Conservation (phyloP, 805 yeast genomes). For the Ogataea paraovalis region DNA sequence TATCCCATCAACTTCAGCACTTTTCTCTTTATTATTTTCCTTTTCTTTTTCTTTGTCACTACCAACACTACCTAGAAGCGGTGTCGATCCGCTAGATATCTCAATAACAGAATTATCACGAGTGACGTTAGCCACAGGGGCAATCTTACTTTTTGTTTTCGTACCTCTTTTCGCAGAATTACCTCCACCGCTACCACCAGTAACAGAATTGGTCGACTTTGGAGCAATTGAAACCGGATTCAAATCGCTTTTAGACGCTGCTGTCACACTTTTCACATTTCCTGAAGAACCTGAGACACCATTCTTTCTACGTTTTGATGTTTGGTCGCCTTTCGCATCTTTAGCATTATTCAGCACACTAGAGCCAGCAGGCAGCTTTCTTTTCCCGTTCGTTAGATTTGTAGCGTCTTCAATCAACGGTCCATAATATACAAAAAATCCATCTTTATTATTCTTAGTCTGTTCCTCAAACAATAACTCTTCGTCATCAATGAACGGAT, state of each 20-base stretch:
- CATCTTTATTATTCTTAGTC: constrained; percentile 88
- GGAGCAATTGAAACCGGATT: not conserved
- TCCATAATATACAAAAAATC: constrained; percentile 93
- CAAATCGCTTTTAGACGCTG: not conserved
- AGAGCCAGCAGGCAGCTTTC: not conserved
- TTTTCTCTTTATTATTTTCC: not conserved
- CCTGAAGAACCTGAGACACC: not conserved
- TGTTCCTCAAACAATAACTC: constrained; percentile 93
- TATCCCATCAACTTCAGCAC: not conserved
- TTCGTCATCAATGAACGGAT: constrained; percentile 94
- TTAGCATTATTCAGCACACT: not conserved
- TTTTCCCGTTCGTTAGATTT: not conserved
- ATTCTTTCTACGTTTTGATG: not conserved
- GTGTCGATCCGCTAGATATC: not conserved
- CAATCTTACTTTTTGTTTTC: not conserved
- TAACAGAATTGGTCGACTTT: not conserved
- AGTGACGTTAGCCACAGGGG: not conserved
- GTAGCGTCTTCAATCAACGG: constrained; percentile 63
- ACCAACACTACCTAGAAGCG: not conserved
- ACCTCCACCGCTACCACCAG: not conserved
- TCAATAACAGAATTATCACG: not conserved
- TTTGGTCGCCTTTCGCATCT: not conserved
- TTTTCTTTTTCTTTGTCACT: not conserved
- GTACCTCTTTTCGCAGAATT: not conserved
- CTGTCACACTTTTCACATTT: not conserved